phyloP scores from a whole-genome alignment of 306 rosid species.

The Cicer cuneatum region DNA sequence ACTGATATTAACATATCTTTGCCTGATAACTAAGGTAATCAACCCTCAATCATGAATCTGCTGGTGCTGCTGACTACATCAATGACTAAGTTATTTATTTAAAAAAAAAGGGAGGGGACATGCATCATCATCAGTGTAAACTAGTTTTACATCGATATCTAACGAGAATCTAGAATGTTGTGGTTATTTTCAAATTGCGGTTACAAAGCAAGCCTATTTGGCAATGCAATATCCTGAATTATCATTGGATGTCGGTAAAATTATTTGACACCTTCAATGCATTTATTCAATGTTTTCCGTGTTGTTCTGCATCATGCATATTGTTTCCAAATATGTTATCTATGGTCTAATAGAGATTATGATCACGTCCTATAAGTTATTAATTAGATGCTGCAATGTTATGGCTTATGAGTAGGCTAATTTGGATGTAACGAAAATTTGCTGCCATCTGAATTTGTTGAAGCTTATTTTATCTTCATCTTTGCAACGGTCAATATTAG shows the following conservation, averaged over 20 bases:
- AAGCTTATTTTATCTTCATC: not conserved
- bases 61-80: constrained; percentile 41
- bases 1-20: constrained; percentile 76
- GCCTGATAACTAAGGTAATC: constrained; percentile 55
- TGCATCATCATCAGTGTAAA: too few species aligned
- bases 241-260: too few species aligned
- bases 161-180: too few species aligned
- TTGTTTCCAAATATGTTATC: constrained; percentile 37
- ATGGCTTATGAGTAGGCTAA: constrained; percentile 53
- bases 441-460: constrained; percentile 45
- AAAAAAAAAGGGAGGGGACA: too few species aligned
- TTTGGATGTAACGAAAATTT: constrained; percentile 49
- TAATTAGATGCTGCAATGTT: constrained; percentile 50
- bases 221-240: too few species aligned
- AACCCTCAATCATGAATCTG: not conserved
- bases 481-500: too few species aligned
- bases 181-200: too few species aligned
- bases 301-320: constrained; percentile 38
- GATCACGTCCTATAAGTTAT: constrained; percentile 49
- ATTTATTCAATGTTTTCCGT: constrained; percentile 29
- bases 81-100: constrained; percentile 42
- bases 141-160: too few species aligned
- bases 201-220: too few species aligned
- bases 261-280: too few species aligned
- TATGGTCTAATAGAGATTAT: constrained; percentile 46